phyloP scores from a whole-genome alignment of 2,329 filamentous ascomycete genomes.

The Aspergillus chevalieri region DNA sequence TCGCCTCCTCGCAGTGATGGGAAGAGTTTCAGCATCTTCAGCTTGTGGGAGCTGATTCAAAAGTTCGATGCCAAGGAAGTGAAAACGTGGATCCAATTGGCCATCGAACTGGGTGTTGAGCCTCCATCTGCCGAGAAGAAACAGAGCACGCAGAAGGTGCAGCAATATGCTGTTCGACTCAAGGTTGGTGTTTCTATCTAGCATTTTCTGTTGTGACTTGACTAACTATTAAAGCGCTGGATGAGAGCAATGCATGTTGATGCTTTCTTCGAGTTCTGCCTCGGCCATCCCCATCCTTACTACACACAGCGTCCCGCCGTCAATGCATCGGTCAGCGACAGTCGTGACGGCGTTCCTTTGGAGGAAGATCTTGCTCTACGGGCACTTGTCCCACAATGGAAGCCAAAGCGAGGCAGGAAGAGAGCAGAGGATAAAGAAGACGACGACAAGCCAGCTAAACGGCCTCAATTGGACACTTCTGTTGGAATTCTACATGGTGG shows the following conservation, averaged over 20 bases:
- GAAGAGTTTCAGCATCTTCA: constrained; percentile 74
- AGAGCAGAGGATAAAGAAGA: constrained; percentile 58
- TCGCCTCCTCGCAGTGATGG: constrained; percentile 79
- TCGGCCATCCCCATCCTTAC: constrained; percentile 71
- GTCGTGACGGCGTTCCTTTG: constrained; percentile 72
- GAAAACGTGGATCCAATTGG: constrained; percentile 88
- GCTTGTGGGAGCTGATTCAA: constrained; percentile 69
- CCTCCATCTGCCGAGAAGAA: constrained; percentile 74
- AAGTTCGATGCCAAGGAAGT: constrained; percentile 76
- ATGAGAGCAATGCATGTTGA: constrained; percentile 96
- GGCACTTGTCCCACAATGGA: constrained; percentile 70
- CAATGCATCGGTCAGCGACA: constrained; percentile 56
- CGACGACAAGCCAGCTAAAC: constrained; percentile 51
- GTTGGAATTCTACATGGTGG: constrained; percentile 41
- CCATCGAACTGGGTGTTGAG: constrained; percentile 80
- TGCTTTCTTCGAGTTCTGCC: constrained; percentile 86
- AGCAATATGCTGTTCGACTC: constrained; percentile 86
- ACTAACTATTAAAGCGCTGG: constrained; percentile 60
- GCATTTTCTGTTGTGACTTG: not conserved
- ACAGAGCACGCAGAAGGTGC: constrained; percentile 86
- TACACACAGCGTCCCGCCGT: constrained; percentile 67
- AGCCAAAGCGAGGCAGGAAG: constrained; percentile 57
- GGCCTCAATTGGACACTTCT: constrained; percentile 56
- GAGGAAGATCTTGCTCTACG: constrained; percentile 86
- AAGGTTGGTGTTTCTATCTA: constrained; percentile 55